Evolutionary conservation across 768 basidiomycete genomes (phyloP).

Genomic region (Trametes cingulata): DNA sequence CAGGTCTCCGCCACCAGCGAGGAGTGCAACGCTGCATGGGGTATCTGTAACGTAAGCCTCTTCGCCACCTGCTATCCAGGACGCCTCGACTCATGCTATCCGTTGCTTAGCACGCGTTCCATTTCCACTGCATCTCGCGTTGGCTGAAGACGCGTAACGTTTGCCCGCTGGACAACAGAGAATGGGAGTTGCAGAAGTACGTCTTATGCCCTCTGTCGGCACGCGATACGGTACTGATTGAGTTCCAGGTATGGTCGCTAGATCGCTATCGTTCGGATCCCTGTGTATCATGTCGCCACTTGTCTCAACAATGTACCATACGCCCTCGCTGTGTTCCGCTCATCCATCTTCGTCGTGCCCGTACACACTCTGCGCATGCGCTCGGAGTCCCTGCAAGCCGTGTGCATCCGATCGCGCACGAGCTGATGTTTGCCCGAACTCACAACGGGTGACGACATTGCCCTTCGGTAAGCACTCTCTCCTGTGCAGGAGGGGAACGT

Average conservation of each 20-base stretch:
- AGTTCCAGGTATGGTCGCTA: conserved; percentile 44
- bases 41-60: conserved; percentile 87
- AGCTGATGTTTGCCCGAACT: no score
- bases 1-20: conserved; percentile 96
- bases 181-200: conserved; percentile 96
- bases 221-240: background rate
- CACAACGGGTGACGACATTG: no score
- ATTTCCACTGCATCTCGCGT: conserved; percentile 99
- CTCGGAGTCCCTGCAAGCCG: no score
- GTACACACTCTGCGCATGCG: no score
- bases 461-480: no score
- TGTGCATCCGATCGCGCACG: no score
- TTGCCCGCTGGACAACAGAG: conserved; percentile 92
- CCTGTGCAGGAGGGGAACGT: no score
- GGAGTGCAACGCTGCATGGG: conserved; percentile 98
- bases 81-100: background rate
- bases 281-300: conserved; percentile 5
- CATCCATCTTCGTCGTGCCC: background rate
- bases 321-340: conserved; percentile 3
- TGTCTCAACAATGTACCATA: conserved; percentile 17
- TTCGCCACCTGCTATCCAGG: background rate
- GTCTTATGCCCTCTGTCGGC: conserved; percentile 30
- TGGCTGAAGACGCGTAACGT: conserved; percentile 99
- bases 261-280: conserved; percentile 12
- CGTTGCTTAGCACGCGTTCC: conserved; percentile 89